Evolutionary conservation across 345 rosid genomes (phyloP).

Genomic region (Eucalyptus viminalis): DNA sequence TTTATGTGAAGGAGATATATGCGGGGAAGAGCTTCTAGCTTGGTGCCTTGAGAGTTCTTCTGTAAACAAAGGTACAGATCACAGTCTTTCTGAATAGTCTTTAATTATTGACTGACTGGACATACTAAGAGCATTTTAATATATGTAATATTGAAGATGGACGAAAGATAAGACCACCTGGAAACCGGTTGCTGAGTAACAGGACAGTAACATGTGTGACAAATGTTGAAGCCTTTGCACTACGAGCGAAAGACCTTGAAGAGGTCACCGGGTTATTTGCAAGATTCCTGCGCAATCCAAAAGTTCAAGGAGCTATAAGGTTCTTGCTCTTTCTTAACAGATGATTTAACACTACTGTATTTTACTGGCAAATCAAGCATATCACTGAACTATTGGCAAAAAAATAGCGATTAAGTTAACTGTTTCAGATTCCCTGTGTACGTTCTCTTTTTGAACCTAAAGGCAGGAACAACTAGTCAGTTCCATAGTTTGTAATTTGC

Average conservation of each 20-base stretch:
- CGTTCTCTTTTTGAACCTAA: neutral
- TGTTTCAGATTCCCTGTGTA: neutral
- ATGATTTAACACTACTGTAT: neutral
- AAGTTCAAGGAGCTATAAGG: conserved; percentile 90
- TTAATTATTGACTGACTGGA: neutral
- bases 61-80: neutral
- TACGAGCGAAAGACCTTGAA: conserved; percentile 70
- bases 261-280: conserved; percentile 65
- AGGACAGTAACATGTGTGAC: conserved; percentile 55
- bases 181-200: conserved; percentile 36
- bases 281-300: conserved; percentile 45
- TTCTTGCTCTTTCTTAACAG: neutral
- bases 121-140: neutral
- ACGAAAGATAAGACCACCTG: conserved; percentile 25
- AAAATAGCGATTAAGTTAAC: neutral
- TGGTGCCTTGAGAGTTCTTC: conserved; percentile 81
- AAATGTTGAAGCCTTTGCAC: conserved; percentile 84
- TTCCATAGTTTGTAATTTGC: neutral
- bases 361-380: neutral
- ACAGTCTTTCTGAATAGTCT: neutral
- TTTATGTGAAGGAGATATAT: conserved; percentile 50
- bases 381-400: neutral
- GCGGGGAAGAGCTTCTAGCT: conserved; percentile 86
- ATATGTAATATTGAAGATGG: conserved; percentile 28
- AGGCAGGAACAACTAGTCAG: neutral